These are phyloP conservation scores for Talaromyces pinophilus DNA, from an alignment of 2,329 filamentous ascomycete species.

Conservation along the genomic window DNA sequence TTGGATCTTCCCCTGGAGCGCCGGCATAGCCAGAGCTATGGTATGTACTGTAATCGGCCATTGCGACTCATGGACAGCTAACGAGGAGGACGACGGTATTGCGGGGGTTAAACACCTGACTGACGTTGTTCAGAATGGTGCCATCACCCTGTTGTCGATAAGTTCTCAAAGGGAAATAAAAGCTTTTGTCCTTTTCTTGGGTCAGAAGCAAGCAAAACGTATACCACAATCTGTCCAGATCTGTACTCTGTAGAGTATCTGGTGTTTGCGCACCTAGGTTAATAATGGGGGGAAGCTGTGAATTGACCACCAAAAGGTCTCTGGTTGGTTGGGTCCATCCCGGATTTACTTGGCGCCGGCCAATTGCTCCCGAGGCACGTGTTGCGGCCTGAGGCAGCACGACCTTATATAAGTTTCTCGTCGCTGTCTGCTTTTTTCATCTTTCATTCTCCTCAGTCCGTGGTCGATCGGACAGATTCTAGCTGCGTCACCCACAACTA, in stretches of 20 bases:
- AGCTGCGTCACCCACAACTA: background rate
- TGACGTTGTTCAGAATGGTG: constrained; percentile 17
- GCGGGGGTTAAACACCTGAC: constrained; percentile 17
- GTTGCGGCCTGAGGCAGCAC: constrained; percentile 11
- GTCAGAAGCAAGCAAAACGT: background rate
- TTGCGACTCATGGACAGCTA: constrained; percentile 38
- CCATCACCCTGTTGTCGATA: constrained; percentile 20
- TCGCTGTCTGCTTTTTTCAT: background rate
- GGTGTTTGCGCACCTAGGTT: constrained; percentile 3
- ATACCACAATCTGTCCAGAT: constrained; percentile 7
- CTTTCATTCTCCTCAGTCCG: background rate
- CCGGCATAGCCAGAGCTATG: constrained; percentile 40
- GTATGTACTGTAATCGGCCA: constrained; percentile 48
- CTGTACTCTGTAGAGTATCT: background rate
- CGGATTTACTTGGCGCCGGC: constrained; percentile 36
- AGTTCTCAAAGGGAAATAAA: background rate
- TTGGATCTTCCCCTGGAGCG: constrained; percentile 53
- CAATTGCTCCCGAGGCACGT: constrained; percentile 16
- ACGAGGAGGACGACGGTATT: constrained; percentile 6
- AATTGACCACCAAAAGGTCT: constrained; percentile 39
- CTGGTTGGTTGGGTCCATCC: constrained; percentile 26
- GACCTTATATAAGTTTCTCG: background rate
- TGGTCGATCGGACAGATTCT: background rate
- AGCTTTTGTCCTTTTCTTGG: background rate
- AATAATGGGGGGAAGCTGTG: constrained; percentile 18